These are phyloP conservation scores for Crithidia bombi DNA, from an alignment of 208 protist genomes.

Conservation along the genomic window DNA sequence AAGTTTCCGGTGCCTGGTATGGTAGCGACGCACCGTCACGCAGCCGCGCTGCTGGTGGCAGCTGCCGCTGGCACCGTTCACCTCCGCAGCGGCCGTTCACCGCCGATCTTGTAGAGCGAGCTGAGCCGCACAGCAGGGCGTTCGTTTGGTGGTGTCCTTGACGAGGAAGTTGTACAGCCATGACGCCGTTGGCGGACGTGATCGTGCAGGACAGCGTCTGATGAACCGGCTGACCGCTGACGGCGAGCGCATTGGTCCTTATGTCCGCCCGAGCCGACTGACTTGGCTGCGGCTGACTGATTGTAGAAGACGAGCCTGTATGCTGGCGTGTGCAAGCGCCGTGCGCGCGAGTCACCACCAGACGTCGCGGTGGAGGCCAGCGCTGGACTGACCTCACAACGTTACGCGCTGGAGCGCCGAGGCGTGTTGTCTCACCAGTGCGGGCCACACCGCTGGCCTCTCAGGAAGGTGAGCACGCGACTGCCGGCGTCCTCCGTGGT, in stretches of 20 bases:
- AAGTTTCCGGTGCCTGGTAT: conserved; percentile 38
- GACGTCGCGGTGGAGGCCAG: conserved; percentile 30
- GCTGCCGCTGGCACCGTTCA: conserved; percentile 29
- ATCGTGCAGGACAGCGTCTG: conserved; percentile 39
- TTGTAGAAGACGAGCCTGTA: conserved; percentile 48
- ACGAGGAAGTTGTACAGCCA: conserved; percentile 47
- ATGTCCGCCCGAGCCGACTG: no score
- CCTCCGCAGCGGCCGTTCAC: conserved; percentile 33
- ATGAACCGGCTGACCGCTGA: no score
- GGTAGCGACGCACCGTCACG: conserved; percentile 28
- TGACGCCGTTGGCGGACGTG: conserved; percentile 16
- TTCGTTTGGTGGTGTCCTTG: conserved; percentile 20
- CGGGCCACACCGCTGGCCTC: neutral
- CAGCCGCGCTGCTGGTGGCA: conserved; percentile 39
- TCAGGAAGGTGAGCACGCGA: conserved; percentile 1
- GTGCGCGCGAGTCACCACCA: no score
- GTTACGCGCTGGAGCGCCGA: neutral
- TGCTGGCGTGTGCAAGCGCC: no score
- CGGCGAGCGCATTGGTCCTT: no score
- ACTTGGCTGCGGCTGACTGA: conserved; percentile 8
- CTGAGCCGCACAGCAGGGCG: conserved; percentile 32
- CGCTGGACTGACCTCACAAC: conserved; percentile 30
- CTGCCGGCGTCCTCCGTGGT: conserved; percentile 19
- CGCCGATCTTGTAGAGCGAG: conserved; percentile 24
- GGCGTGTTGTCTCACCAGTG: conserved; percentile 17